Evolutionary conservation across 2,329 filamentous ascomycete genomes (phyloP), one percentile per base, ranked within the genome.

Genomic region (Aulographum hederae): DNA sequence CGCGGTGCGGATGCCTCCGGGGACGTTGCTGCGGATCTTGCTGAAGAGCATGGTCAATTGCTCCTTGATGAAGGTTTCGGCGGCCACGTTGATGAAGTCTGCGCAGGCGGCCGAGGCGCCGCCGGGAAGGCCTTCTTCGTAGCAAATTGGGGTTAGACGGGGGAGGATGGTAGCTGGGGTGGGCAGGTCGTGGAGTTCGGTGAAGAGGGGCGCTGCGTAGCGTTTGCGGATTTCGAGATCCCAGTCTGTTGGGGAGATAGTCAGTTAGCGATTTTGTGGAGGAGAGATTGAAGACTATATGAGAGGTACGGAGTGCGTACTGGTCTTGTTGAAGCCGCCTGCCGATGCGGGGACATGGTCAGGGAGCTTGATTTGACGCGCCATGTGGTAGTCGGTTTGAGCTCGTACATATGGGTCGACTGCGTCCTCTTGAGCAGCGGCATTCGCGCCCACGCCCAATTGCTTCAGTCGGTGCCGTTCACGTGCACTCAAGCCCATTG

Each of bases 281-380:
- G n/a, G n/a, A n/a, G n/a, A 10, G 4, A 4, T 8, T n/a, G 4
- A 3, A 6, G 5, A 15, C n/a, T 4, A n/a, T 33, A 15, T 10
- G 13, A n/a, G 14, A 8, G 20, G 6, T 21, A 29, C 12, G 13
- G 6, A 31, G 15, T 18, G 56, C 73, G 48, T 61, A 82, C 77
- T 71, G 21, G 66, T 37, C 62, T 86, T 82, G 41, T 80, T 84
- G 28, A 86, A 64, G 14, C 77, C 77, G 18, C 72, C 75, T 16
- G 76, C 75, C 45, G 72, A 73, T 18, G 73, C 65, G 17, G 76
- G 73, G 6, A 72, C 66, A 34, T 80, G 69, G 18, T 74, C 65
- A 18, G 65, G 60, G 28, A 63, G 47, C 43, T 63, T 65, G 33
- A 50, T 52, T 29, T 47, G 37, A 32, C 52, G 47, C 17, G 51